phyloP scores from a whole-genome alignment of 2,329 filamentous ascomycete genomes.

The Cordyceps cicadae region DNA sequence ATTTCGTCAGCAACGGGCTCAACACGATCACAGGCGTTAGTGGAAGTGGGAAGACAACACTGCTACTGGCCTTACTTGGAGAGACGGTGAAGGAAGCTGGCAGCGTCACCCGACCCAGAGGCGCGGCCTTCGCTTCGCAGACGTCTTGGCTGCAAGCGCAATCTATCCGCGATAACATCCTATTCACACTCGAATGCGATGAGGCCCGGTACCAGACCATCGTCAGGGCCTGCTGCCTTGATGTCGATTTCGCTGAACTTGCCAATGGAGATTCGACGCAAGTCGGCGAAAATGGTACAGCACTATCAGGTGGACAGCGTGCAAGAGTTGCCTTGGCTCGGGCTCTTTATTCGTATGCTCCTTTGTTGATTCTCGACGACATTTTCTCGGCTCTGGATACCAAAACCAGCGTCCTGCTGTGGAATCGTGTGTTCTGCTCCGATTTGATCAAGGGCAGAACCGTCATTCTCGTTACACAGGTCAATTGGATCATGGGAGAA shows the following conservation, averaged over 20 bases:
- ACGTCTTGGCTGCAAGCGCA: conserved; percentile 50
- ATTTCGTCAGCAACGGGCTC: conserved; percentile 45
- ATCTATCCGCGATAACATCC: conserved; percentile 45
- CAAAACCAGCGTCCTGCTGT: conserved; percentile 49
- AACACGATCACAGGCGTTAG: conserved; percentile 47
- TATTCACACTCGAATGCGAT: conserved; percentile 45
- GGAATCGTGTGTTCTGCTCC: conserved; percentile 49
- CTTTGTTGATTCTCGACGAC: conserved; percentile 49
- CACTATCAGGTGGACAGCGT: conserved; percentile 49
- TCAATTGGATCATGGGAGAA: conserved; percentile 43
- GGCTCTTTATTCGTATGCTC: conserved; percentile 47
- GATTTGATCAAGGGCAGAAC: conserved; percentile 47
- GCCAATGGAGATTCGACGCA: conserved; percentile 41
- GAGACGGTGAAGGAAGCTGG: conserved; percentile 44
- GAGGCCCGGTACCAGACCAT: conserved; percentile 45
- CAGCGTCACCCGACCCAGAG: conserved; percentile 37
- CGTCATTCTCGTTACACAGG: conserved; percentile 48
- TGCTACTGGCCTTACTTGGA: conserved; percentile 46
- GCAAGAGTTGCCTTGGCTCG: conserved; percentile 48
- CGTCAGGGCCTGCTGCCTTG: conserved; percentile 46
- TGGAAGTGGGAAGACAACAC: conserved; percentile 49
- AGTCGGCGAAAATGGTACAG: conserved; percentile 47
- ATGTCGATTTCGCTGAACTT: conserved; percentile 42
- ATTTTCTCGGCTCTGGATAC: conserved; percentile 52
- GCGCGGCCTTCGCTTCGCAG: conserved; percentile 50